These are phyloP conservation scores for Taxillus chinensis DNA, from an alignment of 164 flowering plant species.

Conservation along the genomic window DNA sequence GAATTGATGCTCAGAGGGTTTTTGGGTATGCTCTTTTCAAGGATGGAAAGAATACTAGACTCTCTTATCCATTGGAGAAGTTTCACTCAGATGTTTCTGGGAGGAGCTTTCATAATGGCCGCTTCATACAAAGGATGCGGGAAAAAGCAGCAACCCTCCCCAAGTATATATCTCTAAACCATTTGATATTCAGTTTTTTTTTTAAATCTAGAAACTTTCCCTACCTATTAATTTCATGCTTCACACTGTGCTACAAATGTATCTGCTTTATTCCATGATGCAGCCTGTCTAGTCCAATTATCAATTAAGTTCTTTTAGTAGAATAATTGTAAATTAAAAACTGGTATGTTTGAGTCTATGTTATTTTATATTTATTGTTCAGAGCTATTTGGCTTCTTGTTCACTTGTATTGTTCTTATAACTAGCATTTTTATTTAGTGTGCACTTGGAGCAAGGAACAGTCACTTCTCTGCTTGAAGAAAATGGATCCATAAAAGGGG, in stretches of 20 bases:
- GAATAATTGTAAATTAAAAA: too few species aligned
- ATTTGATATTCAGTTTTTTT: not conserved
- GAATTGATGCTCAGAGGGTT: conserved; percentile 86
- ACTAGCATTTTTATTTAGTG: conserved; percentile 27
- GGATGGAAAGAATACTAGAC: conserved; percentile 62
- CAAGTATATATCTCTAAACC: conserved; percentile 33
- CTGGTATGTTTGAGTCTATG: too few species aligned
- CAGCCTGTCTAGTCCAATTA: too few species aligned
- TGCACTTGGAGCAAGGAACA: conserved; percentile 65
- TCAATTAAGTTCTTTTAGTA: too few species aligned
- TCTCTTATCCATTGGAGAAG: conserved; percentile 80
- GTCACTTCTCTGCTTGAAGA: conserved; percentile 78
- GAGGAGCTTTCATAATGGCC: conserved; percentile 94
- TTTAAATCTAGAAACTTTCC: not conserved
- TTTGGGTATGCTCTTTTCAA: conserved; percentile 91
- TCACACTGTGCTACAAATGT: not conserved
- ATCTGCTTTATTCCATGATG: not conserved
- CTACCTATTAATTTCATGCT: not conserved
- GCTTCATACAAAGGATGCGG: conserved; percentile 85
- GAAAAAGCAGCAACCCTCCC: conserved; percentile 77
- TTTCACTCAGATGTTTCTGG: conserved; percentile 85
- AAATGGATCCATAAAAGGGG: conserved; percentile 69
- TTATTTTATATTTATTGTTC: too few species aligned
- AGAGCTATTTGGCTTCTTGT: not conserved
- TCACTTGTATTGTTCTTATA: not conserved